phyloP scores from a whole-genome alignment of 2,329 filamentous ascomycete species.

The Stachybotrys elegans region DNA sequence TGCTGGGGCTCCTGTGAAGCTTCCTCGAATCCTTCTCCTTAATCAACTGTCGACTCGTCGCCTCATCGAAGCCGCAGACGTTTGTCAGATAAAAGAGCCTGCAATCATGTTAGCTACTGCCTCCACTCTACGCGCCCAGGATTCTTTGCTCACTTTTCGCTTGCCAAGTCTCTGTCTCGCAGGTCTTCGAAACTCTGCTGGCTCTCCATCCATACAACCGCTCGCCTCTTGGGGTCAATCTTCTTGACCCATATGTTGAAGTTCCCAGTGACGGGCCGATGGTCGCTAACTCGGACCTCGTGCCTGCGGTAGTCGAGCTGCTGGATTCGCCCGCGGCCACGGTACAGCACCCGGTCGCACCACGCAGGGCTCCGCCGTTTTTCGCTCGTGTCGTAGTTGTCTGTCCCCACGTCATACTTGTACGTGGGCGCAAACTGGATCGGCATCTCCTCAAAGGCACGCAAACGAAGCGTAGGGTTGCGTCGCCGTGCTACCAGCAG shows the following conservation, averaged over 20 bases:
- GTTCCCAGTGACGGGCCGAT: conserved; percentile 81
- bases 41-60: conserved; percentile 43
- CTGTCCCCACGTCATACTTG: conserved; percentile 95
- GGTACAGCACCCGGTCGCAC: conserved; percentile 91
- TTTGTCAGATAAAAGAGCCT: conserved; percentile 48
- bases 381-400: conserved; percentile 89
- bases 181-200: conserved; percentile 70
- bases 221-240: conserved; percentile 63
- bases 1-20: conserved; percentile 19
- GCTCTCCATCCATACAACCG: conserved; percentile 64
- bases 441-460: conserved; percentile 83
- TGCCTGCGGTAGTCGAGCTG: conserved; percentile 85
- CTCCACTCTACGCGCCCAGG: not conserved
- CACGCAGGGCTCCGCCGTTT: conserved; percentile 92
- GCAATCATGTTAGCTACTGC: conserved; percentile 14
- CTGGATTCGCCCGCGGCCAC: conserved; percentile 74
- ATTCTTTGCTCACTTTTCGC: conserved; percentile 66
- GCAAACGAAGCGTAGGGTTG: conserved; percentile 83
- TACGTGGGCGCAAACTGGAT: conserved; percentile 95
- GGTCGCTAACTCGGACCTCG: conserved; percentile 86
- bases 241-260: conserved; percentile 84
- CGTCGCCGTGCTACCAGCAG: conserved; percentile 82
- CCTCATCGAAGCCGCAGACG: conserved; percentile 48
- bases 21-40: conserved; percentile 30
- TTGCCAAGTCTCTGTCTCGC: conserved; percentile 60